Evolutionary conservation across 1,284 basidiomycete species (phyloP).

Genomic region (Schizophyllum commune): DNA sequence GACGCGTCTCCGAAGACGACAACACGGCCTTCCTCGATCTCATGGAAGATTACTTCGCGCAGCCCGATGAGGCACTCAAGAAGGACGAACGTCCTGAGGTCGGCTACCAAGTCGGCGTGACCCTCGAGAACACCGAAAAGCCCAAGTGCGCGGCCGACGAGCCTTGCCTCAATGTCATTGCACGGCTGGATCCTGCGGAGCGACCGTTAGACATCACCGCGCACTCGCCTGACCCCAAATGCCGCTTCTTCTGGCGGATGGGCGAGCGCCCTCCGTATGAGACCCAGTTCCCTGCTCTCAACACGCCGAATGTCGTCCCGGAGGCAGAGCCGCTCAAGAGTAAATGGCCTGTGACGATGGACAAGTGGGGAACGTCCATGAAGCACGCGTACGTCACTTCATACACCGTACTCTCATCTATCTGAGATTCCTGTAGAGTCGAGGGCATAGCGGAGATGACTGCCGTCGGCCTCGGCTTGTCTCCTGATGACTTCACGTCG

Average conservation of each 20-base stretch:
- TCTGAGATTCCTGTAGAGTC: constrained; percentile 42
- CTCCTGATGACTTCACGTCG: constrained; percentile 57
- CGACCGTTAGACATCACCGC: constrained; percentile 75
- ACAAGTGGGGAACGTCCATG: constrained; percentile 81
- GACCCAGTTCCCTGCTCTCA: constrained; percentile 67
- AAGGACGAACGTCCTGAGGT: constrained; percentile 78
- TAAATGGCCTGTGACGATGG: constrained; percentile 63
- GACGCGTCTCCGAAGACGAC: constrained; percentile 74
- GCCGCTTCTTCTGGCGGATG: constrained; percentile 91
- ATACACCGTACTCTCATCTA: neutral
- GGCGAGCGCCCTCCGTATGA: constrained; percentile 66
- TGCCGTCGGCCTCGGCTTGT: constrained; percentile 72
- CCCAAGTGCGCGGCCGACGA: constrained; percentile 79
- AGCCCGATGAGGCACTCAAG: constrained; percentile 51
- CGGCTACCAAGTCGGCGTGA: constrained; percentile 76
- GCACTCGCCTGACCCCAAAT: constrained; percentile 84
- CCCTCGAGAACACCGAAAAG: constrained; percentile 89
- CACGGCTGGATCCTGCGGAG: constrained; percentile 63
- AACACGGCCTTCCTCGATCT: constrained; percentile 77
- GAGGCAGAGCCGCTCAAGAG: constrained; percentile 42
- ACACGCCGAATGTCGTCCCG: constrained; percentile 78
- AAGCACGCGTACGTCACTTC: constrained; percentile 64
- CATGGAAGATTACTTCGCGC: constrained; percentile 83
- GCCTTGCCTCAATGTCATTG: constrained; percentile 66
- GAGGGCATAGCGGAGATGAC: constrained; percentile 78